Evolutionary conservation across 2,329 filamentous ascomycete species (phyloP), one percentile per base, ranked within the genome.

Genomic region (Volutella citrinella): DNA sequence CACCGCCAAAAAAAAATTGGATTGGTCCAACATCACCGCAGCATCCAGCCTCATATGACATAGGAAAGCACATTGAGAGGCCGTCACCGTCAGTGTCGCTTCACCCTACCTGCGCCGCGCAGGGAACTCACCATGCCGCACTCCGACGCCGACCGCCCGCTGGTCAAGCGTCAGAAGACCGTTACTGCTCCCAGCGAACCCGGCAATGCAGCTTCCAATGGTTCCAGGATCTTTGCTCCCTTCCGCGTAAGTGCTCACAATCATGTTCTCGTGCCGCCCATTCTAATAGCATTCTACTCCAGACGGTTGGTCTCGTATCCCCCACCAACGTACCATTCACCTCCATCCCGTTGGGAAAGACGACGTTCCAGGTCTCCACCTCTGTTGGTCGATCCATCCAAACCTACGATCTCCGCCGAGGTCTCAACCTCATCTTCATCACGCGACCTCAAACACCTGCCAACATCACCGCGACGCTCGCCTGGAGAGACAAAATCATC

Each of bases 351-450:
- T 72, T 95, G 12, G 93, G 93, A 38, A 95, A 95, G 65, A 91
- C 87, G 1, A 95, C 89, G 5, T 98, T 95, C 58, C 93, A 98
- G 61, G 88, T 98, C 62, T 97, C 93, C 20, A 98, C 93, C 19
- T 97, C 88, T 0, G 86, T 94, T 42, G 93, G 91, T 43, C 79
- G 82, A 53, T 87, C 84, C 39, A 75, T 98, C 28, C 93, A 98
- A 64, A 98, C 93, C 0, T 98, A 98, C 68, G 93, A 98, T 59
- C 69, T 98, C 42, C 87, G 85, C 60, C 80, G 83, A 52, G 91
- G 91, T 28, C 76, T 98, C 42, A 91, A 94, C 53, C 79, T 98
- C 30, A 80, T 97, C 54, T 98, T 98, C 63, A 78, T 98, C 41
- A 96, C 87, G 14, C 77, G 89, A 32, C 93, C 94, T 2, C 86